Base-by-base conservation (phyloP, 1,284 basidiomycete species). In the Cutaneotrichosporon dermatis region DNA sequence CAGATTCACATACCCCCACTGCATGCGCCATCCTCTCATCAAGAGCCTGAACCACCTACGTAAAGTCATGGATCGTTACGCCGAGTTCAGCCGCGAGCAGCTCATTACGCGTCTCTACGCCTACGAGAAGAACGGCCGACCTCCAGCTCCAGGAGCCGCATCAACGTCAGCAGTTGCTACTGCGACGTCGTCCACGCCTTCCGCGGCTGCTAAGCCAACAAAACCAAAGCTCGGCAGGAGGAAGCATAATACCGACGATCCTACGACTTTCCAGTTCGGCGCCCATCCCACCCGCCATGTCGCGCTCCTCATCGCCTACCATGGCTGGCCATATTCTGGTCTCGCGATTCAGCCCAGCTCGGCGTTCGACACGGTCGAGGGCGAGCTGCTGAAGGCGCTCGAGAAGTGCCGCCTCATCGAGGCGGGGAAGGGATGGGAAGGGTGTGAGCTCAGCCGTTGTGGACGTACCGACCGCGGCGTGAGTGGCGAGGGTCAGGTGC, bases 391-490 rank as follows among this genome's bases (percentile, higher is more conserved):
- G 68, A 84, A 86, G 46, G 92, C 92, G 1, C 79, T 96, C 56
- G 86, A 85, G 43, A 86, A 87, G 67, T 83, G 88, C 50, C 82
- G 85, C 55, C 79, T 97, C 39, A 83, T 96, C 33, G 89, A 92
- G 71, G 82, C 81, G 0, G 83, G 82, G 0, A 83, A 79, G 7
- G 91, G 91, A 5, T 82, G 90, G 62, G 90, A 93, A 13, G 90
- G 87, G 0, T 93, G 92, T 70, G 90, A 85, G 33, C 99, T 92
- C 85, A 87, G 89, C 69, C 82, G 87, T 60, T 98, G 95, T 77
- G 95, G 95, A 10, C 79, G 96, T 67, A 99, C 95, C 33, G 95
- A 99, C 80, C 83, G 88, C 41, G 95, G 96, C 0, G 95, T 99
- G 52, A 94, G 90, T 72, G 92, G 90, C 44, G 90, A 90, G 6